Evolutionary conservation across 2,329 filamentous ascomycete species (phyloP).

Genomic region (Calonectria crousiana): DNA sequence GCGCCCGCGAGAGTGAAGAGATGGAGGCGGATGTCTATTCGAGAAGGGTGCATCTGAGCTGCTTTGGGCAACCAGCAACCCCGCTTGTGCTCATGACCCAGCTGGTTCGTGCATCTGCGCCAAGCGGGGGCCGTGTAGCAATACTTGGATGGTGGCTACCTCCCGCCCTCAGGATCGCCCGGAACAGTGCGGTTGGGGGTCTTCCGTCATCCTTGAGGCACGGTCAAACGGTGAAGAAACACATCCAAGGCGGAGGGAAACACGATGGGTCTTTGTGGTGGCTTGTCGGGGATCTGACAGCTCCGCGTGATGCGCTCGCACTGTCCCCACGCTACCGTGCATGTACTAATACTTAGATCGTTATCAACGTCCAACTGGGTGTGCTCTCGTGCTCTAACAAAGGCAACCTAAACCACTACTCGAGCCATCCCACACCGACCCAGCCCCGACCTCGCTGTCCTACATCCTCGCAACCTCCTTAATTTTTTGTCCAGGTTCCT

Average conservation of each 20-base stretch:
- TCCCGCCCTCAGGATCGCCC: slow-evolving; percentile 25
- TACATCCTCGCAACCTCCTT: slow-evolving; percentile 30
- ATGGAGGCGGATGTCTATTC: not conserved
- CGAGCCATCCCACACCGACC: slow-evolving; percentile 33
- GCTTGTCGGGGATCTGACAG: not conserved
- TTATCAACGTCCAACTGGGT: slow-evolving; percentile 36
- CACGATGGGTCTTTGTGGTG: not conserved
- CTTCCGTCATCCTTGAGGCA: slow-evolving; percentile 37
- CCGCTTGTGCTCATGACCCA: slow-evolving; percentile 43
- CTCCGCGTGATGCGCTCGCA: slow-evolving; percentile 32
- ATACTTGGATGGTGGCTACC: slow-evolving; percentile 24
- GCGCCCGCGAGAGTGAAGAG: slow-evolving; percentile 3
- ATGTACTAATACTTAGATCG: slow-evolving; percentile 37
- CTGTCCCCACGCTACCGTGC: slow-evolving; percentile 27
- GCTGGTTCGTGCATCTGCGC: slow-evolving; percentile 33
- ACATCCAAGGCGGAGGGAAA: not conserved
- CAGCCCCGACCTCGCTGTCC: slow-evolving; percentile 42
- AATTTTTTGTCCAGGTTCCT: slow-evolving; percentile 27
- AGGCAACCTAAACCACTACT: slow-evolving; percentile 30
- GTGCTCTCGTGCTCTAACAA: slow-evolving; percentile 45
- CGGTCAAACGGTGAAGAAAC: not conserved
- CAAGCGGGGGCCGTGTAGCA: slow-evolving; percentile 34
- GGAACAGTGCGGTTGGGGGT: slow-evolving; percentile 36
- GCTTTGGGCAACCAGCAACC: slow-evolving; percentile 39
- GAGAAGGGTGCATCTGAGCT: slow-evolving; percentile 17